Base-by-base conservation (phyloP, 305 asterid species). In the Stenogyne calaminthoides region DNA sequence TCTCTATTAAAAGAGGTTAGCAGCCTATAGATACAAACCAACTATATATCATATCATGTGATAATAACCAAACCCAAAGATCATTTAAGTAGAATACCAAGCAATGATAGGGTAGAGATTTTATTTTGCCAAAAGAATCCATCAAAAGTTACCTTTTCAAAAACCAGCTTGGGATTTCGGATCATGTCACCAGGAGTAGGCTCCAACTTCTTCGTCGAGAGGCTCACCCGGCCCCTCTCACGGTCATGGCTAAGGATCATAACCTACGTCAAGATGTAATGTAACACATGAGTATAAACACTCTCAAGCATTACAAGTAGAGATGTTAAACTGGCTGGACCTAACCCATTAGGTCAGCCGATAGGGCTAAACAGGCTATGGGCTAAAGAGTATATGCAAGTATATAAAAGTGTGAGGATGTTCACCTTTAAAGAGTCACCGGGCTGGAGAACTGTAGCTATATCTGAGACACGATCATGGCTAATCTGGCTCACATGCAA, bases 181-280 rank as follows among this genome's bases (percentile, higher is more conserved):
- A 94, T 91, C 99, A 94, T 94, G 89, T 91, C 99, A 74, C 99
- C 97, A 60, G 99, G 97, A 44, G 97, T 88, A 32, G 97, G 99
- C 88, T 94, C 99, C 77, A 94, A 83, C 88, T 94, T 94, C 91
- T 94, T 94, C 19, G 97, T 91, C 9, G 97, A 94, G 60, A 94
- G 95, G 85, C 97, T 91, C 78, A 94, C 97, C 39, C 99, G 81
- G 15, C 97, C 99, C 74, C 99, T 91, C 81, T 91, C 99, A 46
- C 99, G 97, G 67, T 94, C 97, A 82, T 94, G 99, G 89, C 99
- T 94, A 66, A 94, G 84, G 70, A 94, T 86, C 99, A 94, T 94
- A 76, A 94, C 98, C 98, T 93, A 74, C 64, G 74, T 11, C 61
- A 67, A 70, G 66, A 67, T 70, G 44, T 39, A 77, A 70, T 25